Percentiles rank a stretch among this genome's conserved stretches.
These are phyloP conservation scores for Ogataea glucozyma DNA, from an alignment of 805 yeast species.

Conservation along the genomic window DNA sequence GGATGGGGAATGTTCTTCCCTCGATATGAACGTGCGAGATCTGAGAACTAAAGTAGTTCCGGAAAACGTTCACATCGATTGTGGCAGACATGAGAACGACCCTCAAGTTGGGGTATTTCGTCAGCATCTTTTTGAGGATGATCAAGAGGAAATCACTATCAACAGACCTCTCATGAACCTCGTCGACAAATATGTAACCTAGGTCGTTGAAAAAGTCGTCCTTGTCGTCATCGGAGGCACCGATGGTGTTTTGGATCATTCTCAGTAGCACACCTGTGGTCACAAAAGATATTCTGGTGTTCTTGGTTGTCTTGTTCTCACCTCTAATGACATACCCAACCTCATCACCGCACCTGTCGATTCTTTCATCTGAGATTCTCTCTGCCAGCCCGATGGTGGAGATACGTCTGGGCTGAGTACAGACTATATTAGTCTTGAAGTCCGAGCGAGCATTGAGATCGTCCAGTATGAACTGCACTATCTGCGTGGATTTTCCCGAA, in stretches of 20 bases:
- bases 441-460: slow-evolving; percentile 50
- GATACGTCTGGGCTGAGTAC: slow-evolving; percentile 96
- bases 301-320: slow-evolving; percentile 62
- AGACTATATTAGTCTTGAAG: slow-evolving; percentile 62
- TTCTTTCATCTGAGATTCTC: slow-evolving; percentile 84
- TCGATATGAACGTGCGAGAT: slow-evolving; percentile 75
- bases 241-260: slow-evolving; percentile 63
- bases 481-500: slow-evolving; percentile 94
- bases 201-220: slow-evolving; percentile 50
- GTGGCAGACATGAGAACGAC: slow-evolving; percentile 93
- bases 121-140: slow-evolving; percentile 62
- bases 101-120: slow-evolving; percentile 54
- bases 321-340: slow-evolving; percentile 92
- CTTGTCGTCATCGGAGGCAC: slow-evolving; percentile 27
- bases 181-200: slow-evolving; percentile 81
- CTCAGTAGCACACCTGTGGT: slow-evolving; percentile 91
- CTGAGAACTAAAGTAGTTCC: slow-evolving; percentile 57
- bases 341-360: slow-evolving; percentile 63
- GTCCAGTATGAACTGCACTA: slow-evolving; percentile 86
- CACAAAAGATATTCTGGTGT: slow-evolving; percentile 79
- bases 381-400: slow-evolving; percentile 94
- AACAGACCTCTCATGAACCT: slow-evolving; percentile 94
- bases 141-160: slow-evolving; percentile 86
- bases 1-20: slow-evolving; percentile 92
- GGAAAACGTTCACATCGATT: slow-evolving; percentile 68